Conservation (phyloP, 2,329 filamentous ascomycete genomes). For the Exophiala aquamarina region DNA sequence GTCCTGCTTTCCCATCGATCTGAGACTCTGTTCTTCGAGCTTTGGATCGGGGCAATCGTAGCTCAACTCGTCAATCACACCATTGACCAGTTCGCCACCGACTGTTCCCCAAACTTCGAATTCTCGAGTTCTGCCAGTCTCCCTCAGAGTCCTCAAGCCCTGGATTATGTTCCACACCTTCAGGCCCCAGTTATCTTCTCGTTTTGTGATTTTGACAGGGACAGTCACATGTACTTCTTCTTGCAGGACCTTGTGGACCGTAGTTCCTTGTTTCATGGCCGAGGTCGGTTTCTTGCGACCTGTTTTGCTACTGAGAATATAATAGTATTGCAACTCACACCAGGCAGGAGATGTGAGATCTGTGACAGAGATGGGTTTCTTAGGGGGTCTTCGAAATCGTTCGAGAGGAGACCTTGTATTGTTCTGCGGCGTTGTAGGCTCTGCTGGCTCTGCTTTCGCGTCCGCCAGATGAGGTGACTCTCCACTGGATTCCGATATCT, state of each 20-base stretch:
- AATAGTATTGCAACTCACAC: constrained; percentile 95
- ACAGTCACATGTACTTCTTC: constrained; percentile 80
- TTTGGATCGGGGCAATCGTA: constrained; percentile 72
- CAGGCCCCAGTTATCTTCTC: constrained; percentile 80
- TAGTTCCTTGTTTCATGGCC: constrained; percentile 81
- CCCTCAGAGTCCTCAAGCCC: constrained; percentile 71
- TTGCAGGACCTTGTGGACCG: constrained; percentile 79
- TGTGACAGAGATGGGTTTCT: constrained; percentile 79
- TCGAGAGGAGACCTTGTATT: constrained; percentile 66
- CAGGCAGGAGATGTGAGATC: constrained; percentile 87
- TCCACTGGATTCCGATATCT: not conserved
- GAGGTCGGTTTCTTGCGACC: constrained; percentile 73
- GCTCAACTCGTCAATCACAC: constrained; percentile 83
- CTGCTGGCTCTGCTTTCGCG: not conserved
- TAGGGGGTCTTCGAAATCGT: constrained; percentile 74
- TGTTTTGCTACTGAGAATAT: constrained; percentile 73
- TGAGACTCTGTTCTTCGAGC: constrained; percentile 60
- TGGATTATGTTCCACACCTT: constrained; percentile 90
- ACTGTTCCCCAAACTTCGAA: constrained; percentile 82
- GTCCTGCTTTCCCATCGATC: constrained; percentile 57
- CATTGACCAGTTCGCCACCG: constrained; percentile 80
- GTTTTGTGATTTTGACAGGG: constrained; percentile 67
- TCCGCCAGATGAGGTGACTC: constrained; percentile 8
- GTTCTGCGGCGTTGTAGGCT: constrained; percentile 20
- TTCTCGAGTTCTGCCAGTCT: constrained; percentile 71